These are phyloP conservation scores for Cutaneotrichosporon dermatis DNA, from an alignment of 1,284 basidiomycete species.

Conservation along the genomic window DNA sequence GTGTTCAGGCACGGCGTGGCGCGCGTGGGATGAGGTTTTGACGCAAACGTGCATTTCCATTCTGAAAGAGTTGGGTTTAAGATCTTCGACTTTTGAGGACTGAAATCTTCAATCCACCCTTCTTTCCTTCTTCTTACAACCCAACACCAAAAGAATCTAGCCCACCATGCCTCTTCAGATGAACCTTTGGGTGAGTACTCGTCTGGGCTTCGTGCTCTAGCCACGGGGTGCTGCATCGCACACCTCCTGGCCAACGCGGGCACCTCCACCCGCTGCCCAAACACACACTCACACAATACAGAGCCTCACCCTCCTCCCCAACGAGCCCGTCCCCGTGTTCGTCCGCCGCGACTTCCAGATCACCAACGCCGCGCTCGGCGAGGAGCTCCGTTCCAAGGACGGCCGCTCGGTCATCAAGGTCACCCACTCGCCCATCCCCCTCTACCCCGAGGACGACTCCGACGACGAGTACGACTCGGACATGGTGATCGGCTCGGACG, in stretches of 20 bases:
- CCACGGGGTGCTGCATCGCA: too few relatives aligned
- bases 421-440: conserved; percentile 55
- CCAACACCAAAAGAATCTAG: conserved; percentile 18
- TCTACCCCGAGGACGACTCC: conserved; percentile 39
- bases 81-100: too few relatives aligned
- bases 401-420: conserved; percentile 77
- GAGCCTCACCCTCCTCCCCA: conserved; percentile 36
- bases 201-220: too few relatives aligned
- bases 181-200: conserved; percentile 42
- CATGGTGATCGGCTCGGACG: conserved; percentile 17
- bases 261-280: too few relatives aligned
- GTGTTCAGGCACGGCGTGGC: neutral
- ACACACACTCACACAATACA: conserved; percentile 6
- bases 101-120: too few relatives aligned
- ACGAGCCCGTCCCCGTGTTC: conserved; percentile 58
- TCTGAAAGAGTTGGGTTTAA: too few relatives aligned
- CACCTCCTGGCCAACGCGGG: too few relatives aligned
- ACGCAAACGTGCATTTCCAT: neutral
- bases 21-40: too few relatives aligned
- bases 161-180: conserved; percentile 41
- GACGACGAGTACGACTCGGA: conserved; percentile 50
- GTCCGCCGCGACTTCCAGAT: conserved; percentile 71
- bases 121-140: too few relatives aligned
- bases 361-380: conserved; percentile 77
- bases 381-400: conserved; percentile 61